A percentile compares a stretch with the other conserved stretches of the same genome.
Conservation (phyloP, 2,329 filamentous ascomycete species). For the Fusarium veterinarium region DNA sequence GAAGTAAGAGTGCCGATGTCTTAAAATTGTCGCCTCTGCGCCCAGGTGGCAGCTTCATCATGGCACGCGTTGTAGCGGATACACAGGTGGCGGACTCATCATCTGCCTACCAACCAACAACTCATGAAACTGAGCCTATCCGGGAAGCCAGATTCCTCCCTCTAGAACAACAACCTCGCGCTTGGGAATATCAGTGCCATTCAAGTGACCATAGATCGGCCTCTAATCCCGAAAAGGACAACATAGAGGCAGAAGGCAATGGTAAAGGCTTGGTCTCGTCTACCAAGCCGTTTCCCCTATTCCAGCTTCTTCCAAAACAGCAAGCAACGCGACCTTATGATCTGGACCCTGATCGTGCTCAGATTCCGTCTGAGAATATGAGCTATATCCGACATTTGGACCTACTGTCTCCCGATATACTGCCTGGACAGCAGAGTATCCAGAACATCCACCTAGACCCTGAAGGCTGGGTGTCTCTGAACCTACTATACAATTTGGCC, state of each 20-base stretch:
- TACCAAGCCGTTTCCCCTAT: conserved; percentile 55
- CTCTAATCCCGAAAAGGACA: conserved; percentile 60
- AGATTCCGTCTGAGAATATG: conserved; percentile 81
- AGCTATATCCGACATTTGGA: conserved; percentile 82
- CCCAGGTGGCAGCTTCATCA: conserved; percentile 10
- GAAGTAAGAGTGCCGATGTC: conserved; percentile 58
- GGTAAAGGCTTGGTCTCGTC: conserved; percentile 48
- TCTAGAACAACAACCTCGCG: conserved; percentile 42
- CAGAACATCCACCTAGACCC: conserved; percentile 67
- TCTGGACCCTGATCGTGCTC: conserved; percentile 79
- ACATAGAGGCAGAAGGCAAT: conserved; percentile 56
- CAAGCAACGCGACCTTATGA: conserved; percentile 81
- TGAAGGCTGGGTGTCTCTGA: conserved; percentile 85
- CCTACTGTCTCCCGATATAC: conserved; percentile 68
- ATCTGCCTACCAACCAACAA: conserved; percentile 52
- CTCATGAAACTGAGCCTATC: conserved; percentile 44
- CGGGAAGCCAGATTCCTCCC: conserved; percentile 63
- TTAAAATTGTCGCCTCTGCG: conserved; percentile 38
- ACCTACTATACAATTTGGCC: conserved; percentile 82
- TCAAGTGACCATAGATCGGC: conserved; percentile 58
- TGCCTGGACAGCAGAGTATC: conserved; percentile 53
- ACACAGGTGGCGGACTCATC: conserved; percentile 26
- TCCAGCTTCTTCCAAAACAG: conserved; percentile 68
- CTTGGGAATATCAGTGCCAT: conserved; percentile 51
- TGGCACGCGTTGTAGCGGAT: conserved; percentile 41